A percentile compares a stretch with the other conserved stretches of the same genome.
Conservation (phyloP, 441 rosid species). For the Kokia cookei region DNA sequence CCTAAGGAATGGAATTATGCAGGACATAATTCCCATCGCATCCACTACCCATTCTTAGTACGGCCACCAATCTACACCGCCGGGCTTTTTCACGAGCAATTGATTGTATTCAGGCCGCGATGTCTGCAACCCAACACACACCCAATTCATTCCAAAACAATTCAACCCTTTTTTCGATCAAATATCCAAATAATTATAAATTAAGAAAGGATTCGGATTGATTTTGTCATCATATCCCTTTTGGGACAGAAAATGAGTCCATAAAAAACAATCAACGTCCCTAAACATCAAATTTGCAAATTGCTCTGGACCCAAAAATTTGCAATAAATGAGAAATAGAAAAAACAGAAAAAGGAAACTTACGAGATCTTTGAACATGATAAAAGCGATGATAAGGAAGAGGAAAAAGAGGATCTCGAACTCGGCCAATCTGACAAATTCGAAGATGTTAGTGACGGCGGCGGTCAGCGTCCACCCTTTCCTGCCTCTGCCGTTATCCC, state of each 20-base stretch:
- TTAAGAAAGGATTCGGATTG: not conserved
- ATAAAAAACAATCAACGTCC: not conserved
- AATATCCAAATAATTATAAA: not conserved
- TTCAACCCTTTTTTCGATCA: not conserved
- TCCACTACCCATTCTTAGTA: constrained; percentile 16
- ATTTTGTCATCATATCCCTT: not conserved
- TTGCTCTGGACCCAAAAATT: not conserved
- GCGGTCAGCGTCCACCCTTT: constrained; percentile 49
- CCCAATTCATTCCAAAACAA: not conserved
- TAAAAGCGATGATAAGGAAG: constrained; percentile 54
- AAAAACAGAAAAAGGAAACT: not conserved
- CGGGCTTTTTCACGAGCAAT: constrained; percentile 72
- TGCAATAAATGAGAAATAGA: not conserved
- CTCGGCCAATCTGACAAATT: constrained; percentile 53
- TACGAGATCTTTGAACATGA: constrained; percentile 74
- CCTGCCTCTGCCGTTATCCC: constrained; percentile 17
- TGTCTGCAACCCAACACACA: constrained; percentile 27
- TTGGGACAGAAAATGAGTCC: not conserved
- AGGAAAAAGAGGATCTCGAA: constrained; percentile 74
- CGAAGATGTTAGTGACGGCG: constrained; percentile 39
- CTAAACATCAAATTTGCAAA: not conserved
- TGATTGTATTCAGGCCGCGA: constrained; percentile 78
- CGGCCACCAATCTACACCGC: constrained; percentile 52
- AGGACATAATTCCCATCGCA: not conserved
- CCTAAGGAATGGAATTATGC: not conserved